Percentiles rank a stretch among this genome's conserved stretches.
Evolutionary conservation across 345 rosid genomes (phyloP).

Genomic region (Populus nigra): DNA sequence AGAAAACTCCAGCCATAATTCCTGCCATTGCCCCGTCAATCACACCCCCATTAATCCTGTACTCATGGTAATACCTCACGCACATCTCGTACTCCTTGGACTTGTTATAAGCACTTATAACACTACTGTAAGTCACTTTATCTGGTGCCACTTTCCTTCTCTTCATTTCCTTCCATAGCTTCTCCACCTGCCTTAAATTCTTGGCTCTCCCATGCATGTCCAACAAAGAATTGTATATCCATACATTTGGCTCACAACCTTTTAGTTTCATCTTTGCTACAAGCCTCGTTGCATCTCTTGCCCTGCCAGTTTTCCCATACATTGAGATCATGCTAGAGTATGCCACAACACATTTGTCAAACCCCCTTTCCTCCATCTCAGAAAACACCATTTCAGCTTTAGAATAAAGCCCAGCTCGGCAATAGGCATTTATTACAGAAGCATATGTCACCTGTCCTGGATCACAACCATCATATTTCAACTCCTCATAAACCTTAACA

Average conservation of each 20-base stretch:
- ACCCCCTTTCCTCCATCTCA: constrained; percentile 72
- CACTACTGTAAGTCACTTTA: constrained; percentile 71
- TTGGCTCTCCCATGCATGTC: constrained; percentile 79
- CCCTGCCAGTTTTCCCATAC: constrained; percentile 69
- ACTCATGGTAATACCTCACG: constrained; percentile 56
- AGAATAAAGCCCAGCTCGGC: constrained; percentile 46
- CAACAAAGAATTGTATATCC: constrained; percentile 76
- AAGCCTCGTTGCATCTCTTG: constrained; percentile 62
- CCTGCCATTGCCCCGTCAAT: constrained; percentile 77
- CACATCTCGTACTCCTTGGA: constrained; percentile 59
- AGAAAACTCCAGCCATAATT: constrained; percentile 79
- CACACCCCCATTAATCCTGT: constrained; percentile 49
- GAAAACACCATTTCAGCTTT: constrained; percentile 59
- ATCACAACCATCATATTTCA: constrained; percentile 44
- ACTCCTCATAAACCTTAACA: constrained; percentile 47
- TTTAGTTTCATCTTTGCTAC: constrained; percentile 74
- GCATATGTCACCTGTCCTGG: constrained; percentile 95
- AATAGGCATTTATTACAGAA: constrained; percentile 62
- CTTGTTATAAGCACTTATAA: constrained; percentile 65
- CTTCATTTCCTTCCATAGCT: constrained; percentile 83
- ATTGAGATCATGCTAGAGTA: constrained; percentile 72
- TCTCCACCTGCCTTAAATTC: constrained; percentile 66
- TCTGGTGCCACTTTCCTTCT: constrained; percentile 67
- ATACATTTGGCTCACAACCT: constrained; percentile 73
- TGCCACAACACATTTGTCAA: constrained; percentile 73